These are phyloP conservation scores for Neobulgaria alba DNA, from an alignment of 2,329 filamentous ascomycete genomes.

Conservation along the genomic window DNA sequence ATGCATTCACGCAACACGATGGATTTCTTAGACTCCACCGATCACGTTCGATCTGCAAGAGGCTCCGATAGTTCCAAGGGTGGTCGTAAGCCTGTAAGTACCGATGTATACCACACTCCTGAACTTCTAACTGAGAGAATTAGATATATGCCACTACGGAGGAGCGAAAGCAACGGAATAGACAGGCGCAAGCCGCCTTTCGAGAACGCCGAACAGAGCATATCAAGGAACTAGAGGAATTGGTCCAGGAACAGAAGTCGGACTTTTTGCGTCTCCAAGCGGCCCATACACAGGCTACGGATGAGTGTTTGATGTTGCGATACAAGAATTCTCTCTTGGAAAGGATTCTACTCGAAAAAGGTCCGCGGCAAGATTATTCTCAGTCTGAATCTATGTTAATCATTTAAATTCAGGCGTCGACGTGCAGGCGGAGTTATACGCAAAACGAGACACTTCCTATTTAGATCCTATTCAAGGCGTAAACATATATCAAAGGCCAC, in stretches of 20 bases:
- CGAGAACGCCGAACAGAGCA: slow-evolving; percentile 93
- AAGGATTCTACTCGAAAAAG: slow-evolving; percentile 89
- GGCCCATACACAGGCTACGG: slow-evolving; percentile 82
- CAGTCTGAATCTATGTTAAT: not conserved
- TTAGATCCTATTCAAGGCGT: not conserved
- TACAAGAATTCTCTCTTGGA: slow-evolving; percentile 97
- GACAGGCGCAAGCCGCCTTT: slow-evolving; percentile 93
- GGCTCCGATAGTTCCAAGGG: slow-evolving; percentile 4
- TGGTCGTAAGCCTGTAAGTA: slow-evolving; percentile 14
- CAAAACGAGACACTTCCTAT: slow-evolving; percentile 23
- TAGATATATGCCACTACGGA: slow-evolving; percentile 51
- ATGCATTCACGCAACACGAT: not conserved
- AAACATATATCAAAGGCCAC: slow-evolving; percentile 1
- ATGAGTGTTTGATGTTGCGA: slow-evolving; percentile 92
- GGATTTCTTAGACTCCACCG: not conserved
- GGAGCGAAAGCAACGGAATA: slow-evolving; percentile 91
- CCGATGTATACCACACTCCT: not conserved
- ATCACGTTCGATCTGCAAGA: not conserved
- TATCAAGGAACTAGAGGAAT: slow-evolving; percentile 94
- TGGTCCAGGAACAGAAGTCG: slow-evolving; percentile 90
- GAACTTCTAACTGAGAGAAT: not conserved
- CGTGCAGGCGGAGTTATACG: slow-evolving; percentile 85
- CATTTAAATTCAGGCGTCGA: slow-evolving; percentile 63
- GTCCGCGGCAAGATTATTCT: slow-evolving; percentile 35
- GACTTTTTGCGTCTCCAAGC: slow-evolving; percentile 82